These are phyloP conservation scores for Magnaporthiopsis incrustans DNA, from an alignment of 2,329 filamentous ascomycete genomes.

Conservation along the genomic window DNA sequence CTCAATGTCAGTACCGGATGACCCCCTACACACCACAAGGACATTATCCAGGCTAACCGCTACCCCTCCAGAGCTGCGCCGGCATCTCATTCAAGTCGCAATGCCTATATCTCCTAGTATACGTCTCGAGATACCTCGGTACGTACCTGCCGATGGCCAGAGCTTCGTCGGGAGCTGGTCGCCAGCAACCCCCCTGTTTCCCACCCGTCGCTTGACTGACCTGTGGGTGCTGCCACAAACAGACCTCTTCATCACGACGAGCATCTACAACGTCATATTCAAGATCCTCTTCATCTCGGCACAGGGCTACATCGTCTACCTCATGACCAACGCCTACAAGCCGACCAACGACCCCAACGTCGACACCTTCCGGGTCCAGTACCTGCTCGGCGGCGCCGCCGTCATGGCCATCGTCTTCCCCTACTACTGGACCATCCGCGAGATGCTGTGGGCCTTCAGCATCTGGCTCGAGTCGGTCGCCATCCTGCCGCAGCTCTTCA, in stretches of 20 bases:
- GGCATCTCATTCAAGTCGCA: conserved; percentile 99
- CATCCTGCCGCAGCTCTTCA: conserved; percentile 94
- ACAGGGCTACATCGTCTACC: conserved; percentile 90
- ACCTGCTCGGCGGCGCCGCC: conserved; percentile 74
- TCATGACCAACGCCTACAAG: conserved; percentile 97
- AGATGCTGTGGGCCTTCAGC: conserved; percentile 95
- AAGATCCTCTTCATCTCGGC: conserved; percentile 91
- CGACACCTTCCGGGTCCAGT: conserved; percentile 96
- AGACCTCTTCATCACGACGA: conserved; percentile 82
- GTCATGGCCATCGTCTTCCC: conserved; percentile 76
- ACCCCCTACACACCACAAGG: not conserved
- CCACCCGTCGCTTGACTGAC: not conserved
- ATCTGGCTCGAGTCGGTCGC: conserved; percentile 98
- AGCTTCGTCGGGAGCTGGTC: not conserved
- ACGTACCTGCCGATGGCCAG: conserved; percentile 15
- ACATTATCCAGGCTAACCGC: conserved; percentile 10
- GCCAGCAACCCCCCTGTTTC: not conserved
- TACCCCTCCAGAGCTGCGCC: conserved; percentile 69
- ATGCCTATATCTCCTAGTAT: conserved; percentile 88
- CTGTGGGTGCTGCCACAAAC: conserved; percentile 4
- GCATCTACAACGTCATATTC: conserved; percentile 88
- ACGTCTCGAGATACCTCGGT: conserved; percentile 88
- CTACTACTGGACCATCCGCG: conserved; percentile 70
- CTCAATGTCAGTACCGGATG: conserved; percentile 59
- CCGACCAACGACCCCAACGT: conserved; percentile 95